These are phyloP conservation scores for Lenzites betulinus DNA, from an alignment of 768 basidiomycete genomes.

Conservation along the genomic window DNA sequence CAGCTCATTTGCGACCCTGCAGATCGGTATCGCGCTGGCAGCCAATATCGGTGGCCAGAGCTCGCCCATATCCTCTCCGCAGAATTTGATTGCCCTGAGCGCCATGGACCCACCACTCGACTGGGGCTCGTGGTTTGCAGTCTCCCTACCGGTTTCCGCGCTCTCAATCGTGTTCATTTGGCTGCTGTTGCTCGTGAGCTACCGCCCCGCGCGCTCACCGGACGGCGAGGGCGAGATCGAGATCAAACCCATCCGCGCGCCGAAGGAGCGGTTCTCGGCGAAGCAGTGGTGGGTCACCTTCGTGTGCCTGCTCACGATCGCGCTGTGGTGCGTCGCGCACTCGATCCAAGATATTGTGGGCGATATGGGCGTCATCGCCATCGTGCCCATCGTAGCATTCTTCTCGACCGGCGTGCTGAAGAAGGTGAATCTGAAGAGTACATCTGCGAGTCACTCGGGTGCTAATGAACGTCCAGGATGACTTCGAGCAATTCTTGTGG, in stretches of 20 bases:
- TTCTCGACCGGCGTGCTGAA: slow-evolving; percentile 92
- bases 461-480: slow-evolving; percentile 56
- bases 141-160: slow-evolving; percentile 87
- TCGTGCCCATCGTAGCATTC: slow-evolving; percentile 90
- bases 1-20: background rate
- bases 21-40: slow-evolving; percentile 97
- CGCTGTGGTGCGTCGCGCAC: slow-evolving; percentile 87
- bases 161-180: slow-evolving; percentile 90
- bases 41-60: slow-evolving; percentile 98
- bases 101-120: slow-evolving; percentile 83
- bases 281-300: slow-evolving; percentile 91
- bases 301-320: slow-evolving; percentile 84
- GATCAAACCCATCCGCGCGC: slow-evolving; percentile 83
- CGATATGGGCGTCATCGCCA: slow-evolving; percentile 97
- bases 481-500: slow-evolving; percentile 95
- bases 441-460: background rate
- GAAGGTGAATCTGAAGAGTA: slow-evolving; percentile 59
- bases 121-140: slow-evolving; percentile 93
- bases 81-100: slow-evolving; percentile 92
- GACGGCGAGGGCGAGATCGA: slow-evolving; percentile 77
- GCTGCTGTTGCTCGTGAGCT: slow-evolving; percentile 82
- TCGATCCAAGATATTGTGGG: slow-evolving; percentile 75
- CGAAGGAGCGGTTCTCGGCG: slow-evolving; percentile 74
- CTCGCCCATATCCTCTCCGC: slow-evolving; percentile 96
- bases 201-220: slow-evolving; percentile 70